Percentiles rank a stretch among this genome's conserved stretches.
phyloP scores from a whole-genome alignment of 140 eudicot genomes.

The Erigeron philadelphicus region DNA sequence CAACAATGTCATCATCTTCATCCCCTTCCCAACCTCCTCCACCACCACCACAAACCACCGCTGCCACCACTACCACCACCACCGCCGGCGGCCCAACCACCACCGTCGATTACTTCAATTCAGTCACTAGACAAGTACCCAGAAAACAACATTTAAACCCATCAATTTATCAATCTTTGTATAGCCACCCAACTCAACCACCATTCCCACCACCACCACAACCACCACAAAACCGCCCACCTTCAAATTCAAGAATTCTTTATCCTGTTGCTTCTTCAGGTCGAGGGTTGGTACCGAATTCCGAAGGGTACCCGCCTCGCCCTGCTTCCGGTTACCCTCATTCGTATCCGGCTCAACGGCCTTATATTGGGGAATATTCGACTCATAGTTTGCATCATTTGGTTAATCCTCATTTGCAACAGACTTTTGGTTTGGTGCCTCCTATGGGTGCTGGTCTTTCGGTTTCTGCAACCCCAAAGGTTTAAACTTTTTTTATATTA shows the following conservation, averaged over 20 bases:
- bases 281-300: slow-evolving; percentile 36
- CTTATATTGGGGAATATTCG: slow-evolving; percentile 33
- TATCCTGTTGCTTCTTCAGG: slow-evolving; percentile 67
- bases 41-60: slow-evolving; percentile 35
- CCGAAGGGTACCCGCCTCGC: slow-evolving; percentile 33
- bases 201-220: slow-evolving; percentile 14
- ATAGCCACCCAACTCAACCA: slow-evolving; percentile 26
- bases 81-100: slow-evolving; percentile 14
- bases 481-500: slow-evolving; percentile 5
- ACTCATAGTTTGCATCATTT: slow-evolving; percentile 27
- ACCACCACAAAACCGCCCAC: slow-evolving; percentile 23
- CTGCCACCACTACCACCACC: slow-evolving; percentile 30
- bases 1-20: slow-evolving; percentile 44
- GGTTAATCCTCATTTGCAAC: slow-evolving; percentile 31
- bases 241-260: slow-evolving; percentile 25
- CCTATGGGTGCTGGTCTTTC: slow-evolving; percentile 32
- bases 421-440: slow-evolving; percentile 7
- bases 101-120: slow-evolving; percentile 31
- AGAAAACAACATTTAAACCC: slow-evolving; percentile 26
- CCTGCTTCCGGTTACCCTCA: slow-evolving; percentile 17
- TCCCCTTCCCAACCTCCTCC: too few species aligned
- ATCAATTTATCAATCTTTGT: slow-evolving; percentile 26
- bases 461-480: slow-evolving; percentile 43
- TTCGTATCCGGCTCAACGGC: slow-evolving; percentile 34
- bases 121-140: slow-evolving; percentile 27